Conservation (phyloP, 2,329 filamentous ascomycete species). For the Colletotrichum falcatum region DNA sequence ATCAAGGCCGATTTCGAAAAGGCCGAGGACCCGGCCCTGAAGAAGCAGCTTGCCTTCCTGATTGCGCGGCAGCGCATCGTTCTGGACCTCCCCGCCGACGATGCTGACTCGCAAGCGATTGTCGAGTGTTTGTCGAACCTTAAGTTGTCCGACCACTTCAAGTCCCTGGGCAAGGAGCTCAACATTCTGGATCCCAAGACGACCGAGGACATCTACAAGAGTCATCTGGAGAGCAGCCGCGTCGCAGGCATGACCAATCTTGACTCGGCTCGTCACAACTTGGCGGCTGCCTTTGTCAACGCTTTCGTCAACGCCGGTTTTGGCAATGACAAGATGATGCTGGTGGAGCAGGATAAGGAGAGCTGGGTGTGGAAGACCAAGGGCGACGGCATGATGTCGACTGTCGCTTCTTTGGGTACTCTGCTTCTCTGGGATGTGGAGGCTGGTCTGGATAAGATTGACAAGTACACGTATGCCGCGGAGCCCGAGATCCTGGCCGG, state of each 20-base stretch:
- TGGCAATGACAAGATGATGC: constrained; percentile 97
- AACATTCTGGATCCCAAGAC: constrained; percentile 97
- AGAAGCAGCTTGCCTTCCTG: constrained; percentile 94
- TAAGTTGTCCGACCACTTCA: constrained; percentile 91
- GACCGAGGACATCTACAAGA: constrained; percentile 99
- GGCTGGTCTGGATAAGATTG: constrained; percentile 90
- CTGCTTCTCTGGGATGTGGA: constrained; percentile 95
- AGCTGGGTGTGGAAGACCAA: constrained; percentile 99
- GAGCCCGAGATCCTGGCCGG: constrained; percentile 91
- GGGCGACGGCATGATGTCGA: constrained; percentile 97
- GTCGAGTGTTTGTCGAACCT: constrained; percentile 89
- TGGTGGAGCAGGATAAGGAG: constrained; percentile 87
- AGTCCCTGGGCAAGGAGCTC: constrained; percentile 91
- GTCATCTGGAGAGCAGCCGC: constrained; percentile 93
- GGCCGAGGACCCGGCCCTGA: constrained; percentile 82
- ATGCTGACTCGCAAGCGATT: constrained; percentile 78
- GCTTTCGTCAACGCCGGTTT: constrained; percentile 97
- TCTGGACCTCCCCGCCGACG: constrained; percentile 74
- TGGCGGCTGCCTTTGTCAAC: constrained; percentile 96
- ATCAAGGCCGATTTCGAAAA: constrained; percentile 86
- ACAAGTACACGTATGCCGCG: constrained; percentile 88
- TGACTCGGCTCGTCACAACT: constrained; percentile 94
- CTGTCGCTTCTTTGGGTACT: constrained; percentile 92
- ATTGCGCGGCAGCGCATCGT: constrained; percentile 92
- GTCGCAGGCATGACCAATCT: constrained; percentile 94